Evolutionary conservation across 2,329 filamentous ascomycete genomes (phyloP).

Genomic region (Apiospora hydei): DNA sequence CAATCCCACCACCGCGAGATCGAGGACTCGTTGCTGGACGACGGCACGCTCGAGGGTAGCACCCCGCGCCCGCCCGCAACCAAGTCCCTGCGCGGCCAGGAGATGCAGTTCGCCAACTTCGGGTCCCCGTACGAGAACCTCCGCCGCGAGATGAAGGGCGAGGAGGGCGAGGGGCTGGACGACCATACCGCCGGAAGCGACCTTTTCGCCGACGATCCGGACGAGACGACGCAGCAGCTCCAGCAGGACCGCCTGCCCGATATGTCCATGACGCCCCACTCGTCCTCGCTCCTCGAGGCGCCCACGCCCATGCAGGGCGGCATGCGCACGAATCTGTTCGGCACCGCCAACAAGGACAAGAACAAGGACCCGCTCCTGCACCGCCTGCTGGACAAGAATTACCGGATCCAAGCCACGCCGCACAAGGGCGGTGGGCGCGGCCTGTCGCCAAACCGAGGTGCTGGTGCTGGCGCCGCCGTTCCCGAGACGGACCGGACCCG

Average conservation of each 20-base stretch:
- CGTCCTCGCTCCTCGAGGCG: slow-evolving; percentile 59
- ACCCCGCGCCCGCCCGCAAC: slow-evolving; percentile 68
- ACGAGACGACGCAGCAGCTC: slow-evolving; percentile 52
- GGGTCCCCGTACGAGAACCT: slow-evolving; percentile 80
- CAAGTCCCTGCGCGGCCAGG: slow-evolving; percentile 55
- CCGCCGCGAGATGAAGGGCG: slow-evolving; percentile 67
- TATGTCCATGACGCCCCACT: slow-evolving; percentile 69
- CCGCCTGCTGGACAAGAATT: slow-evolving; percentile 93
- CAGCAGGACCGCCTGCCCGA: slow-evolving; percentile 65
- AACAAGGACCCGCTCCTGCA: slow-evolving; percentile 83
- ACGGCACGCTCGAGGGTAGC: slow-evolving; percentile 67
- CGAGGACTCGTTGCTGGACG: slow-evolving; percentile 75
- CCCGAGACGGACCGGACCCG: slow-evolving; percentile 44
- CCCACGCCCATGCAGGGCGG: slow-evolving; percentile 34
- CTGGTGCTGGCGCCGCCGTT: slow-evolving; percentile 30
- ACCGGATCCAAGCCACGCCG: slow-evolving; percentile 91
- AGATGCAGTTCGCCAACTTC: slow-evolving; percentile 64
- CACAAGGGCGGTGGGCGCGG: slow-evolving; percentile 59
- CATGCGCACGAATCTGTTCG: slow-evolving; percentile 27
- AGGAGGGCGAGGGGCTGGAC: slow-evolving; percentile 37
- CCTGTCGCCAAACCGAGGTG: slow-evolving; percentile 37
- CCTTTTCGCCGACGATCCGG: slow-evolving; percentile 43
- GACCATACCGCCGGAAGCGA: slow-evolving; percentile 47
- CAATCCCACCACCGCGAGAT: slow-evolving; percentile 39
- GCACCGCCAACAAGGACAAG: slow-evolving; percentile 37